Evolutionary conservation across 2,329 filamentous ascomycete species (phyloP).

Genomic region (Pleoardoris graminearum): DNA sequence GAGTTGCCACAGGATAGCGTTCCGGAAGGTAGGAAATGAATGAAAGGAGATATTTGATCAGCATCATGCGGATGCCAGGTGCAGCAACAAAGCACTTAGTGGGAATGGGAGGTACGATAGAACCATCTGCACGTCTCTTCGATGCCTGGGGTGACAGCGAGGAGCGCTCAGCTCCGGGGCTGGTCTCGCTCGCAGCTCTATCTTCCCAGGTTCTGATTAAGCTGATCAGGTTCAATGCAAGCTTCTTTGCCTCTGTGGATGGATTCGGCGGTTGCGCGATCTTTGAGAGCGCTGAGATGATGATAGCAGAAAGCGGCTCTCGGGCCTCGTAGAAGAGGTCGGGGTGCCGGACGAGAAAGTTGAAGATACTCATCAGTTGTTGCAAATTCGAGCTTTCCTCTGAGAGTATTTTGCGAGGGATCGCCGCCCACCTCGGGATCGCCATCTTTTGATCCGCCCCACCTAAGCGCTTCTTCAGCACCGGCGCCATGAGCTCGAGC

Average conservation of each 20-base stretch:
- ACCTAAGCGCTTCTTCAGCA: slow-evolving; percentile 81
- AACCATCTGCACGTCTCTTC: slow-evolving; percentile 79
- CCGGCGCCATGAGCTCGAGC: slow-evolving; percentile 90
- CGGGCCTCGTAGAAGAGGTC: slow-evolving; percentile 93
- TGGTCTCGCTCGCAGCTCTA: slow-evolving; percentile 67
- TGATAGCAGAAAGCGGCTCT: slow-evolving; percentile 85
- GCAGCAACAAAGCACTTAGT: slow-evolving; percentile 46
- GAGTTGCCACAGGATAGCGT: slow-evolving; percentile 68
- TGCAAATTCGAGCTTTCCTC: slow-evolving; percentile 95
- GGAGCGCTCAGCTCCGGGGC: slow-evolving; percentile 45
- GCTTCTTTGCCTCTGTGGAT: slow-evolving; percentile 87
- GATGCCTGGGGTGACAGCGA: slow-evolving; percentile 69
- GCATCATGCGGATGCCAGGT: slow-evolving; percentile 68
- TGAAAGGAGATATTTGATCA: slow-evolving; percentile 93
- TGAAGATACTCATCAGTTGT: slow-evolving; percentile 96
- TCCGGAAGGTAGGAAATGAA: slow-evolving; percentile 92
- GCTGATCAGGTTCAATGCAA: slow-evolving; percentile 87
- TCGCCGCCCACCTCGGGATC: slow-evolving; percentile 79
- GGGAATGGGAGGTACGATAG: slow-evolving; percentile 58
- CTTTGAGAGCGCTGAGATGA: slow-evolving; percentile 86
- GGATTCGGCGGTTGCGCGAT: slow-evolving; percentile 81
- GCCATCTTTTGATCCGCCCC: slow-evolving; percentile 67
- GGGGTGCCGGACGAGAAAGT: slow-evolving; percentile 90
- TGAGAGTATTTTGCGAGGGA: slow-evolving; percentile 84
- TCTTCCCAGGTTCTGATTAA: slow-evolving; percentile 94